These are phyloP conservation scores for Xylaria palmicola DNA, from an alignment of 495 filamentous ascomycete genomes.

Conservation along the genomic window DNA sequence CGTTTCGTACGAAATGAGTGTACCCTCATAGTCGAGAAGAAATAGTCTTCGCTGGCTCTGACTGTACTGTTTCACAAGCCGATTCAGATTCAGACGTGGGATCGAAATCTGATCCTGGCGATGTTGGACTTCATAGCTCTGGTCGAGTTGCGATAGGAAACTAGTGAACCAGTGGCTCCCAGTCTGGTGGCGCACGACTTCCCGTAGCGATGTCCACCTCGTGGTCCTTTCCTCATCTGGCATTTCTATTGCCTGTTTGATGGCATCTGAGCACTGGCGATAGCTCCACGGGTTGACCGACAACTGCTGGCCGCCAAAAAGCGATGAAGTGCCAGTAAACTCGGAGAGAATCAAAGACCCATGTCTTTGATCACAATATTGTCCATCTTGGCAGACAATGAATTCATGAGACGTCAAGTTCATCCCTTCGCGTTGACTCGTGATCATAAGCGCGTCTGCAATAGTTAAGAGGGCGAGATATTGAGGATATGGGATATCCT, in stretches of 20 bases:
- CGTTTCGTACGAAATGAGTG: conserved; percentile 79
- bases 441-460: conserved; percentile 88
- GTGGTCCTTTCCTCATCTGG: conserved; percentile 64
- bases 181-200: conserved; percentile 75
- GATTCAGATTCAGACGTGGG: conserved; percentile 69
- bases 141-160: conserved; percentile 65
- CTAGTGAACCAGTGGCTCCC: conserved; percentile 78
- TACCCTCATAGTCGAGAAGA: conserved; percentile 90
- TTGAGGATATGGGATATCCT: conserved; percentile 86
- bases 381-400: conserved; percentile 89
- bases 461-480: conserved; percentile 86
- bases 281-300: conserved; percentile 95
- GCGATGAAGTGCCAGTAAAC: conserved; percentile 85
- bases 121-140: conserved; percentile 78
- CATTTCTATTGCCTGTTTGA: conserved; percentile 78
- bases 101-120: conserved; percentile 79
- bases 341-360: conserved; percentile 88
- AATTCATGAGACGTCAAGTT: conserved; percentile 92
- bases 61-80: conserved; percentile 63
- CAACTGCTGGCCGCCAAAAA: conserved; percentile 75
- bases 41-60: conserved; percentile 67
- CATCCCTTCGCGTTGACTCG: conserved; percentile 92
- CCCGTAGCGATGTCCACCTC: conserved; percentile 72
- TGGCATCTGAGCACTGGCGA: conserved; percentile 76
- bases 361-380: conserved; percentile 67